phyloP scores from a whole-genome alignment of 2,329 filamentous ascomycete species.

The Drechslerella dactyloides region DNA sequence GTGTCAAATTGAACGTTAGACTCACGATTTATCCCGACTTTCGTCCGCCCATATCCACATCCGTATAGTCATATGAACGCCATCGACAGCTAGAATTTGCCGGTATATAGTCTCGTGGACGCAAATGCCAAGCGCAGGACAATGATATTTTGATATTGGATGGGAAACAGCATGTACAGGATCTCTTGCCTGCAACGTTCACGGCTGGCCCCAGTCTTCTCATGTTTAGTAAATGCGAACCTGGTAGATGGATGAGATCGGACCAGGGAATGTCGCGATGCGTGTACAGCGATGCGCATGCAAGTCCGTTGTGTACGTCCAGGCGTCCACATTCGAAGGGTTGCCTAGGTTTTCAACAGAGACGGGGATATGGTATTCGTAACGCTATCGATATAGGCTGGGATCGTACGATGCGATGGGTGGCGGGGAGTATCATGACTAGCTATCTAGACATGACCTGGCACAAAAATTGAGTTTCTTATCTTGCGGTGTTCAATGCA shows the following conservation, averaged over 20 bases:
- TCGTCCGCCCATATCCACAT: too few relatives aligned
- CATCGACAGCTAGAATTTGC: too few relatives aligned
- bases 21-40: too few relatives aligned
- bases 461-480: neutral
- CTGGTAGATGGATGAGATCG: constrained; percentile 16
- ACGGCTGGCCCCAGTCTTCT: constrained; percentile 8
- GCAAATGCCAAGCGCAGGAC: neutral
- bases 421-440: too few relatives aligned
- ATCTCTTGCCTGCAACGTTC: neutral
- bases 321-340: too few relatives aligned
- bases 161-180: neutral
- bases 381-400: neutral
- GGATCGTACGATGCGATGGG: neutral
- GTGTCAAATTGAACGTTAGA: neutral
- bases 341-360: neutral
- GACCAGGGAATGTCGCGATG: constrained; percentile 21
- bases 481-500: neutral
- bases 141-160: neutral
- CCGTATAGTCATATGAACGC: too few relatives aligned
- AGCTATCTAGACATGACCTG: neutral
- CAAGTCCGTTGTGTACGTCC: too few relatives aligned
- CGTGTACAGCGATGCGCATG: neutral
- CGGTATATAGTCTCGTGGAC: too few relatives aligned
- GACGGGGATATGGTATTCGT: neutral
- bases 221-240: constrained; percentile 3